phyloP scores from a whole-genome alignment of 805 yeast genomes.

The Scheffersomyces stipitis region DNA sequence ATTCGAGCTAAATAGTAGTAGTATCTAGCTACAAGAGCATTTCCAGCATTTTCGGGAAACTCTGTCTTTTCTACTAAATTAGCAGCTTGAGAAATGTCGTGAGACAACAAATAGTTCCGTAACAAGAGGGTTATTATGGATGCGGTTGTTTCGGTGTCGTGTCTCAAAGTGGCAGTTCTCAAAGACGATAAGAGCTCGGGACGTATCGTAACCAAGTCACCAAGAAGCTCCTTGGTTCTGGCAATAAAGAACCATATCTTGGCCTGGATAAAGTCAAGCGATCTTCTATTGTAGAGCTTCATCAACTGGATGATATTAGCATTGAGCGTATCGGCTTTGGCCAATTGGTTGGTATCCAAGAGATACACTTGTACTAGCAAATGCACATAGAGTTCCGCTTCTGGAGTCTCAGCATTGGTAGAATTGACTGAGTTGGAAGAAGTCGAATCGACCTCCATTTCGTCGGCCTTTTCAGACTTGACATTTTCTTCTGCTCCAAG shows the following conservation, averaged over 20 bases:
- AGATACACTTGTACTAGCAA: constrained; percentile 75
- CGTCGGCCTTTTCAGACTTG: constrained; percentile 8
- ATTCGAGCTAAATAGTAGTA: constrained; percentile 89
- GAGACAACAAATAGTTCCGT: constrained; percentile 73
- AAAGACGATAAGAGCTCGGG: constrained; percentile 69
- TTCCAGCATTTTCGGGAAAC: constrained; percentile 82
- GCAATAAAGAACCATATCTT: constrained; percentile 91
- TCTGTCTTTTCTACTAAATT: constrained; percentile 86
- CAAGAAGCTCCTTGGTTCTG: constrained; percentile 68
- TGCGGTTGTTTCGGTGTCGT: constrained; percentile 90
- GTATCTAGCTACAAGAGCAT: constrained; percentile 88
- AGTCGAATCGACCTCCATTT: constrained; percentile 21
- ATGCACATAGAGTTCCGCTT: constrained; percentile 76
- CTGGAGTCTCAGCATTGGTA: constrained; percentile 50
- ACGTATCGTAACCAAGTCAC: constrained; percentile 57
- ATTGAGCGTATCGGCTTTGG: constrained; percentile 54
- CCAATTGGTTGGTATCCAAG: constrained; percentile 58
- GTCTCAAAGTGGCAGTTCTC: constrained; percentile 87
- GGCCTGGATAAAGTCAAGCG: constrained; percentile 82
- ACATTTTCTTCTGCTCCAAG: constrained; percentile 24
- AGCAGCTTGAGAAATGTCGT: constrained; percentile 84
- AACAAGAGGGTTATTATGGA: constrained; percentile 80
- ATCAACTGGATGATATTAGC: constrained; percentile 51
- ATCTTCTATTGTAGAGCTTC: constrained; percentile 69
- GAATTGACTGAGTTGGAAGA: too few relatives aligned